Percentiles rank a stretch among this genome's conserved stretches.
These are phyloP conservation scores for Chlorophyllum brunneum DNA, from an alignment of 768 basidiomycete genomes.

Conservation along the genomic window DNA sequence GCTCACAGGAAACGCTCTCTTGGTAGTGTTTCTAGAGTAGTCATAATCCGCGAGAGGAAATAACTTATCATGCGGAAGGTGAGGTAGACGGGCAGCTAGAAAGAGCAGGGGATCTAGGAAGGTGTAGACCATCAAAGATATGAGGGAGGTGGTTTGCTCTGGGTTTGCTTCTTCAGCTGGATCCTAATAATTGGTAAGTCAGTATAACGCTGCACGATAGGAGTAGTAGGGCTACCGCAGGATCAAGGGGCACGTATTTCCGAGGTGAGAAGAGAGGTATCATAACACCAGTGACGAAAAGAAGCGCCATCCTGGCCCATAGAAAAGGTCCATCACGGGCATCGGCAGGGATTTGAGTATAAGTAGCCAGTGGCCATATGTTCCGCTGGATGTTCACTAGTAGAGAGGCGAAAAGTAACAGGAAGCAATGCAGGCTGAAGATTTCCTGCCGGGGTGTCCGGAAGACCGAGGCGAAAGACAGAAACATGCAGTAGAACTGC, in stretches of 20 bases:
- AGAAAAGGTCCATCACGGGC: constrained; percentile 27
- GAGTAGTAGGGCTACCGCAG: constrained; percentile 24
- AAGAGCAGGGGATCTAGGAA: constrained; percentile 55
- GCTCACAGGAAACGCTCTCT: constrained; percentile 23
- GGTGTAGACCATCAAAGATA: constrained; percentile 41
- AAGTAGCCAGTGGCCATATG: constrained; percentile 54
- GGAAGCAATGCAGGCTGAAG: constrained; percentile 5
- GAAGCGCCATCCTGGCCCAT: constrained; percentile 21
- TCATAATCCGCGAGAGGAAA: constrained; percentile 69
- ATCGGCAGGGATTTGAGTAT: constrained; percentile 36
- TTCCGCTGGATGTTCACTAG: constrained; percentile 48
- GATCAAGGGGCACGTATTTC: constrained; percentile 50
- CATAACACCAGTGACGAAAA: constrained; percentile 38
- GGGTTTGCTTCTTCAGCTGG: constrained; percentile 34
- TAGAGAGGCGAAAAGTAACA: constrained; percentile 34
- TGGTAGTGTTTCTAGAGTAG: constrained; percentile 24
- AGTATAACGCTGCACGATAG: not conserved
- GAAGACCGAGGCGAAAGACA: not conserved
- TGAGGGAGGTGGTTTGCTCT: constrained; percentile 48
- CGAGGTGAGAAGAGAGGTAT: constrained; percentile 52
- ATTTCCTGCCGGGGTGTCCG: not conserved
- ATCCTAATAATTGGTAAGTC: constrained; percentile 21
- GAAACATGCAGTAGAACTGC: constrained; percentile 1
- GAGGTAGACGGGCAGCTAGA: constrained; percentile 39
- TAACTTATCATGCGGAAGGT: constrained; percentile 48